Base-by-base conservation (phyloP, 805 yeast species). In the Ogataea glucozyma region DNA sequence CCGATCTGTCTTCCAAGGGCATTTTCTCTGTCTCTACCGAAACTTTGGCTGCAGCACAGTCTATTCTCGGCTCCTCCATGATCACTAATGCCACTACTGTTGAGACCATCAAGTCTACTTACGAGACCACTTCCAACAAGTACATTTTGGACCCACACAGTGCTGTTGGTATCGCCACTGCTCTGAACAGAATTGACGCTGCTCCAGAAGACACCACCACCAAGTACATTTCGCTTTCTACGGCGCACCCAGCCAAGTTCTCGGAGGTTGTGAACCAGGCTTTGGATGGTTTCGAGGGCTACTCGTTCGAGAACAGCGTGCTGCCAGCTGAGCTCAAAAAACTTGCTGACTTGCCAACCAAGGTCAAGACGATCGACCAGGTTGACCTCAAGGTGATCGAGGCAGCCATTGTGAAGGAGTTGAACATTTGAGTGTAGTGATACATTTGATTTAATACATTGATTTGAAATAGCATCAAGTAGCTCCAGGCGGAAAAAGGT, bases 161-260 rank as follows among this genome's bases (percentile, higher is more conserved):
- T 31, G 89, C 99, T 27, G 96, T 93, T 42, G 99, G 98, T 60
- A 85, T 93, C 34, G 77, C 84, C 46, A 85, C 95, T 16, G 71
- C 93, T 30, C 75, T 83, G 52, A 74, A 82, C 53, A 73, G 78
- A 58, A 76, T 85, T 40, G 72, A 70, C 12, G 58, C 63, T 21
- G 75, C 70, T 33, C 60, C 64, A 19, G 66, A 67, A 27, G 57
- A 49, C 8, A 46, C 64, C 17, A 60, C 70, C 21, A 66, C 73
- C 29, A 71, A 77, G 43, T 76, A 76, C 60, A 75, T 93, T 33
- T 85, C 96, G 4, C 77, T 93, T 45, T 85, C 97, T 9, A 93
- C 99, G 36, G 99, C 99, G 7, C 99, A 93, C 64, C 99, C 99
- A 31, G 99, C 99, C 47, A 93, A 93, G 69, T 93, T 93, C 60